phyloP scores from a whole-genome alignment of 2,329 filamentous ascomycete species.

The Colletotrichum sp. region DNA sequence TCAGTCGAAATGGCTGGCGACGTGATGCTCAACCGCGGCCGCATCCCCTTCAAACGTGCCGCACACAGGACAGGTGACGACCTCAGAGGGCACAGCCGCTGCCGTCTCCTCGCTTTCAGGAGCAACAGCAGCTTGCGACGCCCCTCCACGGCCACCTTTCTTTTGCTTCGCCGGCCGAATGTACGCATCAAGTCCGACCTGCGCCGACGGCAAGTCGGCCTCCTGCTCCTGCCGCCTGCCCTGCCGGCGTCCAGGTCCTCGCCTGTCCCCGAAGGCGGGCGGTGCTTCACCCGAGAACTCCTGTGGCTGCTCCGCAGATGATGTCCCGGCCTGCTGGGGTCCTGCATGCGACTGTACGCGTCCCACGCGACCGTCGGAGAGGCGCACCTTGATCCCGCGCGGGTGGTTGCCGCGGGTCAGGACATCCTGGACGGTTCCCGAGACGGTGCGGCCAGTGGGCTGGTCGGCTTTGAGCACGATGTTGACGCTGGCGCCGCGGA shows the following conservation, averaged over 20 bases:
- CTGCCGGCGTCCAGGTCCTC: neutral
- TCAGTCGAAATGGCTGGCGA: conserved; percentile 59
- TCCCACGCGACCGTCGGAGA: conserved; percentile 74
- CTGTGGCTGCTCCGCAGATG: neutral
- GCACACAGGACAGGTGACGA: conserved; percentile 67
- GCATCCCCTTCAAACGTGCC: conserved; percentile 71
- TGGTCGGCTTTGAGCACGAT: conserved; percentile 81
- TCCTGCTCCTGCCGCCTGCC: conserved; percentile 23
- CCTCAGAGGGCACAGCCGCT: neutral
- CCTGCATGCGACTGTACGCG: conserved; percentile 69
- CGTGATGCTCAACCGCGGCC: conserved; percentile 69
- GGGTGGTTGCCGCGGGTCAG: conserved; percentile 78
- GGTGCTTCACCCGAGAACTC: neutral
- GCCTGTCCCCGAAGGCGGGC: neutral
- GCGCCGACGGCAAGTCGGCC: neutral
- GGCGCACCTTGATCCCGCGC: conserved; percentile 78
- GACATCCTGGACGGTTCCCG: conserved; percentile 69
- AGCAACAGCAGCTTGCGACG: neutral
- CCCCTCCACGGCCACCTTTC: neutral
- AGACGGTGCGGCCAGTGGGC: conserved; percentile 72
- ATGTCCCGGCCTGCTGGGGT: neutral
- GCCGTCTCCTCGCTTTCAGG: neutral
- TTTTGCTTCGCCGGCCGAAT: conserved; percentile 38
- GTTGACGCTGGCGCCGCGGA: conserved; percentile 68
- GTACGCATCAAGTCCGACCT: conserved; percentile 52